Conservation (phyloP, 1,284 basidiomycete genomes). For the Rhodotorula mucilaginosa region DNA sequence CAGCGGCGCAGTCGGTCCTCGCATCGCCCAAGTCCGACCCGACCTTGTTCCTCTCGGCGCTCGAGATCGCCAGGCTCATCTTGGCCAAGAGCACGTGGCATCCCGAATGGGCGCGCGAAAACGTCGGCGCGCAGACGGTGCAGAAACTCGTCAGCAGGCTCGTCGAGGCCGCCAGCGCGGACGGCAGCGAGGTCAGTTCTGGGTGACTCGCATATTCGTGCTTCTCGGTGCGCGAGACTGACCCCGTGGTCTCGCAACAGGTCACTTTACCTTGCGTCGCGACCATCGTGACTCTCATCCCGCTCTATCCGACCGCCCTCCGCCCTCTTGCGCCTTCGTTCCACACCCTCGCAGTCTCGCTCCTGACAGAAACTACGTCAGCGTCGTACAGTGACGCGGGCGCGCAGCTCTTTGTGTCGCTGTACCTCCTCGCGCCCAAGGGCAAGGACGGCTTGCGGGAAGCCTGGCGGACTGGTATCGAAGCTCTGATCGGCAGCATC, state of each 20-base stretch:
- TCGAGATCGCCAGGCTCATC: slow-evolving; percentile 22
- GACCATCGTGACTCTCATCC: slow-evolving; percentile 28
- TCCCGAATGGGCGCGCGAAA: slow-evolving; percentile 40
- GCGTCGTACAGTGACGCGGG: slow-evolving; percentile 9
- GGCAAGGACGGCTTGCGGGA: slow-evolving; percentile 35
- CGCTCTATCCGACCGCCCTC: slow-evolving; percentile 38
- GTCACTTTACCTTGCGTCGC: slow-evolving; percentile 20
- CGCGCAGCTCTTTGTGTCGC: slow-evolving; percentile 31
- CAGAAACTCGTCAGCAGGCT: slow-evolving; percentile 28
- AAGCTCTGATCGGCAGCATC: slow-evolving; percentile 30
- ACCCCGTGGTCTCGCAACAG: slow-evolving; percentile 1
- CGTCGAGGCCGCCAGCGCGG: slow-evolving; percentile 16
- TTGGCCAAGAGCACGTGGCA: slow-evolving; percentile 32
- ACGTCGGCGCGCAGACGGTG: slow-evolving; percentile 32
- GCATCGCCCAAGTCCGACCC: slow-evolving; percentile 23
- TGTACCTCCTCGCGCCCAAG: slow-evolving; percentile 39
- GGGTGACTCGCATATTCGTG: no score
- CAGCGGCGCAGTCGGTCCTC: slow-evolving; percentile 18
- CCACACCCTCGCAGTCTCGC: slow-evolving; percentile 31
- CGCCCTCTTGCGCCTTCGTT: slow-evolving; percentile 27
- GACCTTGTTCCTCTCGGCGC: slow-evolving; percentile 21
- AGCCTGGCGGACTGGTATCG: slow-evolving; percentile 34
- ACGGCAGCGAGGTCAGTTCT: slow-evolving; percentile 10
- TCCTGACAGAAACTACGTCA: background rate
- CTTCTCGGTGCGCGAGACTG: background rate